Evolutionary conservation across 108 stramenopile genomes (phyloP), one percentile per base, ranked within the genome.

Genomic region (Cyclotella atomus): DNA sequence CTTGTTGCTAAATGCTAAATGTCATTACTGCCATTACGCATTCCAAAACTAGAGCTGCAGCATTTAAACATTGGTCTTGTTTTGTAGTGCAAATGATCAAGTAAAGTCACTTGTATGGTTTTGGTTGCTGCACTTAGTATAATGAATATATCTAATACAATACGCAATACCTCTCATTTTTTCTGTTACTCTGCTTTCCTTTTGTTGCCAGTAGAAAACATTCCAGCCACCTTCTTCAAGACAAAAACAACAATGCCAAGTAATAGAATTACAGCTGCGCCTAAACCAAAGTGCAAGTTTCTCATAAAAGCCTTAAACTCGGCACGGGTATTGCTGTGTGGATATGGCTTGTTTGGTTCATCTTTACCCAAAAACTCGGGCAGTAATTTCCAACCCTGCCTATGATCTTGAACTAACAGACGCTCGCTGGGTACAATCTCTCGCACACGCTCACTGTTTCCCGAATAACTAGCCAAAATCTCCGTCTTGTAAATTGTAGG

Each of bases 401-500:
- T 28, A 32, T 61, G 59, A 55, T 71, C 47, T 20, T 71, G 60
- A 38, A 55, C 32, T 28, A 71, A 20, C 10, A 71, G 29, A 6
- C 70, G 20, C n/a, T 45, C 24, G 7, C 60, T 23, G 0, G 59
- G 60, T 16, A 62, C 53, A 28, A 71, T 14, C 34, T 60, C 27
- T 32, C 59, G 27, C 30, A 62, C 70, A 20, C 60, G 60, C n/a
- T 25, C 16, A 71, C 28, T 62, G 34, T 71, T 53, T 2, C 20
- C 16, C 15, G 60, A 25, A 59, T 71, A 71, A 3, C 60, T 1
- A 20, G 43, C 70, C 44, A 71, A 15, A 34, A 61, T 28, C 4
- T 55, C 60, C 28, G 43, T 59, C 46, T 62, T 71, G 38, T 71
- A 71, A 7, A 24, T 10, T 20, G 38, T 8, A n/a, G 60, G 70